These are phyloP conservation scores for Clarkia xantiana DNA, from an alignment of 345 rosid species.

Conservation along the genomic window DNA sequence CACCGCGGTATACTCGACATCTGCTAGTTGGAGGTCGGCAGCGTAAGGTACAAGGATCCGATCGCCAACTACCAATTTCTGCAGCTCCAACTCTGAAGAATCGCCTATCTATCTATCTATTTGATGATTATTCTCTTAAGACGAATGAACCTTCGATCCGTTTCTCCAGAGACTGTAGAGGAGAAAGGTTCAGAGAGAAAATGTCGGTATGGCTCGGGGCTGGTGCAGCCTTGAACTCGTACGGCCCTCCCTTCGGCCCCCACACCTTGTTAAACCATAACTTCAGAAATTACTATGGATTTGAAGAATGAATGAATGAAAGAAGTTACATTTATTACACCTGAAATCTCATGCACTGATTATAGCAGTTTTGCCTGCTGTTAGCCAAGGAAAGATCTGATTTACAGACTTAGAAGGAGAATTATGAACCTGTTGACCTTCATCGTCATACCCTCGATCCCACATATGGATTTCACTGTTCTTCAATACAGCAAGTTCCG, in stretches of 20 bases:
- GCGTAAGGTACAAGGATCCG: no score
- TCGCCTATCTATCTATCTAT: no score
- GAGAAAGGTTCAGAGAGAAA: slow-evolving; percentile 36
- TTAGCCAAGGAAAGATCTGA: no score
- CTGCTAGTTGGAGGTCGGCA: no score
- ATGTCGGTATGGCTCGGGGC: slow-evolving; percentile 33
- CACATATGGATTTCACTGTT: slow-evolving; percentile 76
- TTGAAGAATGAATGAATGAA: no score
- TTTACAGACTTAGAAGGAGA: no score
- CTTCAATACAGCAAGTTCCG: slow-evolving; percentile 70
- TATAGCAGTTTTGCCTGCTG: no score
- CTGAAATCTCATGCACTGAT: no score
- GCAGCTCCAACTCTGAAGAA: no score
- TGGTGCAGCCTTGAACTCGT: slow-evolving; percentile 73
- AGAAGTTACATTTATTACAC: no score
- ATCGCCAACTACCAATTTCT: no score
- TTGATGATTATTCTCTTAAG: slow-evolving; percentile 58
- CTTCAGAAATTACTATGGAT: not conserved
- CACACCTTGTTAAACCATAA: slow-evolving; percentile 41
- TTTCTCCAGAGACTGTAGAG: slow-evolving; percentile 38
- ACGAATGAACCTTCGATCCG: slow-evolving; percentile 72
- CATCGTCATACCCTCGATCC: slow-evolving; percentile 83
- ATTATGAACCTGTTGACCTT: slow-evolving; percentile 54
- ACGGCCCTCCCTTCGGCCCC: slow-evolving; percentile 69
- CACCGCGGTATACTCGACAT: no score